These are phyloP conservation scores for Curvularia verruculosa DNA, from an alignment of 2,329 filamentous ascomycete species.

Conservation along the genomic window DNA sequence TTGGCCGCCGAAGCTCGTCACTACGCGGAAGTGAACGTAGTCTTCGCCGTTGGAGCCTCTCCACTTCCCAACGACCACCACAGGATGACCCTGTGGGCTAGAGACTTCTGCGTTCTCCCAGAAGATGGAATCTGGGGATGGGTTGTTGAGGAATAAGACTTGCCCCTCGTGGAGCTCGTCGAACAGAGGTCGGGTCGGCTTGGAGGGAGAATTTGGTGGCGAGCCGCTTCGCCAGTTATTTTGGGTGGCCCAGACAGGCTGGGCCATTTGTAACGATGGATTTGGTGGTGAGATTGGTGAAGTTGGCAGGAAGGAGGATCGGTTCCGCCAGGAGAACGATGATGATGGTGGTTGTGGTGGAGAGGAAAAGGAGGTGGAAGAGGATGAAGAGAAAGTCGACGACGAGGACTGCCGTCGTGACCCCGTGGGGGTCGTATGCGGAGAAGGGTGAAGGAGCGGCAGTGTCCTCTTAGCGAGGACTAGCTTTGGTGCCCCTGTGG, in stretches of 20 bases:
- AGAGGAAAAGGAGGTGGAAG: too few species aligned
- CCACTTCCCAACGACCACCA: slow-evolving; percentile 18
- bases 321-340: neutral
- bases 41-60: slow-evolving; percentile 4
- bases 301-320: slow-evolving; percentile 1
- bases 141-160: slow-evolving; percentile 7
- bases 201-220: neutral
- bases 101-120: neutral
- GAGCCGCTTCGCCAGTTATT: slow-evolving; percentile 8
- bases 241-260: neutral
- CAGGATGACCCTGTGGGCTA: slow-evolving; percentile 8
- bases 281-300: slow-evolving; percentile 2
- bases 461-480: neutral
- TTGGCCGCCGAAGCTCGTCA: slow-evolving; percentile 19
- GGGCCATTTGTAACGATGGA: slow-evolving; percentile 3
- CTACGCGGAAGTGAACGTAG: slow-evolving; percentile 16
- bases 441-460: neutral
- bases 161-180: slow-evolving; percentile 8
- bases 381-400: neutral
- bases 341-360: neutral
- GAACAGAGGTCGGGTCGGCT: slow-evolving; percentile 8
- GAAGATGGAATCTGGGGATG: slow-evolving; percentile 6
- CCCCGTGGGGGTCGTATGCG: too few species aligned
- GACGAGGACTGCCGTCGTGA: neutral
- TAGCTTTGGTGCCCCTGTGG: neutral